A percentile compares a stretch with the other conserved stretches of the same genome.
These are phyloP conservation scores for Pythium coloratum DNA, from an alignment of 352 stramenopile species.

Conservation along the genomic window DNA sequence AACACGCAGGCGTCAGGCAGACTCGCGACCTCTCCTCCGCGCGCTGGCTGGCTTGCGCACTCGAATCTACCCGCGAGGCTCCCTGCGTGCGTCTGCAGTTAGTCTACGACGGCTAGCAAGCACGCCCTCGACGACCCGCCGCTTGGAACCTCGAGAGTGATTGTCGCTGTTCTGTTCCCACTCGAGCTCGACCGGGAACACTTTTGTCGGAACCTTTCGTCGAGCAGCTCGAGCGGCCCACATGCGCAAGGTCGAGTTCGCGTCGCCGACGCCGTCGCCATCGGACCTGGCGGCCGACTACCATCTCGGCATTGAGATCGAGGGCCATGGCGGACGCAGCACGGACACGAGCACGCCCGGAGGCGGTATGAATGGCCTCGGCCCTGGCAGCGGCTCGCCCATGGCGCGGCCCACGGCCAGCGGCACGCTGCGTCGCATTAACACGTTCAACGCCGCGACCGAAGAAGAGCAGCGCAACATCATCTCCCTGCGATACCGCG, in stretches of 20 bases:
- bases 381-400: neutral
- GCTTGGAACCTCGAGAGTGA: neutral
- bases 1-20: neutral
- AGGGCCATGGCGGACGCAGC: constrained; percentile 9
- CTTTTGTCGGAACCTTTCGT: neutral
- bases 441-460: constrained; percentile 68
- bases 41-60: neutral
- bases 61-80: neutral
- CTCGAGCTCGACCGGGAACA: neutral
- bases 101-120: neutral
- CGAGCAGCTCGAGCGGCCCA: neutral
- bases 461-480: constrained; percentile 86
- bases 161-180: neutral
- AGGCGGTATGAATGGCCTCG: neutral
- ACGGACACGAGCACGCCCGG: constrained; percentile 13
- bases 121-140: neutral
- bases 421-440: constrained; percentile 52
- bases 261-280: constrained; percentile 42
- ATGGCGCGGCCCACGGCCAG: constrained; percentile 22
- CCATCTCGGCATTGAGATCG: constrained; percentile 58
- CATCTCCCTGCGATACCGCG: constrained; percentile 83
- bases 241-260: constrained; percentile 73
- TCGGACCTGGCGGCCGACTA: constrained; percentile 58
- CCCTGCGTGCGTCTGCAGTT: too few relatives aligned
- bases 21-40: neutral